These are phyloP conservation scores for Pythium dissotocum DNA, from an alignment of 352 stramenopile species.

Conservation along the genomic window DNA sequence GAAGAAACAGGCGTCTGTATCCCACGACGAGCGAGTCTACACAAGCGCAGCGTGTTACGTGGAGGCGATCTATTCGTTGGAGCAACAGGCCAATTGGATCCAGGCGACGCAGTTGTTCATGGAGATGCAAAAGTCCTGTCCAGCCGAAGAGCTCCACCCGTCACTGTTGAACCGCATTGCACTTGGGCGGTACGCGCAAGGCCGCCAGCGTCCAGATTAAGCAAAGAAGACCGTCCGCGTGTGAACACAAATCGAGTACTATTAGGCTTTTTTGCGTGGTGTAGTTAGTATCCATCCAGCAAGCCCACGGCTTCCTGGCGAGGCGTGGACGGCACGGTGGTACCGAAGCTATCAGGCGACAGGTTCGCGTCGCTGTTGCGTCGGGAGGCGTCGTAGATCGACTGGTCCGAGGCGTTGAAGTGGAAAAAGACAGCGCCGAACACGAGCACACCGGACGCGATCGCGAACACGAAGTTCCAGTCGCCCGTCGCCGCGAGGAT, in stretches of 20 bases:
- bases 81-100: slow-evolving; percentile 70
- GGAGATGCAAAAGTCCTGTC: slow-evolving; percentile 65
- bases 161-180: slow-evolving; percentile 58
- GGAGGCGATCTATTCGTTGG: slow-evolving; percentile 69
- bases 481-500: slow-evolving; percentile 70
- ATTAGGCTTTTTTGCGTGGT: slow-evolving; percentile 1
- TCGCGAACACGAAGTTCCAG: slow-evolving; percentile 86
- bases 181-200: slow-evolving; percentile 63
- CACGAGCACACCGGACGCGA: slow-evolving; percentile 68
- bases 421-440: slow-evolving; percentile 79
- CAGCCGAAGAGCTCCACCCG: slow-evolving; percentile 50
- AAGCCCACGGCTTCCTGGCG: slow-evolving; percentile 55
- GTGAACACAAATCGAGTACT: not conserved
- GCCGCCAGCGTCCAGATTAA: slow-evolving; percentile 21
- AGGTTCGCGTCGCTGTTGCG: slow-evolving; percentile 12
- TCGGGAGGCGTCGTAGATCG: slow-evolving; percentile 47
- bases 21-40: slow-evolving; percentile 29
- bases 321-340: slow-evolving; percentile 35
- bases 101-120: slow-evolving; percentile 68
- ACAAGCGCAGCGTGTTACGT: slow-evolving; percentile 66
- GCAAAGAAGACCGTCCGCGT: not conserved
- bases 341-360: slow-evolving; percentile 29
- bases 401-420: slow-evolving; percentile 72
- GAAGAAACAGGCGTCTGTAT: slow-evolving; percentile 30
- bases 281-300: slow-evolving; percentile 39